Evolutionary conservation across 2,329 filamentous ascomycete genomes (phyloP), one percentile per base, ranked within the genome.

Genomic region (Aspergillus fumigatiaffinis): DNA sequence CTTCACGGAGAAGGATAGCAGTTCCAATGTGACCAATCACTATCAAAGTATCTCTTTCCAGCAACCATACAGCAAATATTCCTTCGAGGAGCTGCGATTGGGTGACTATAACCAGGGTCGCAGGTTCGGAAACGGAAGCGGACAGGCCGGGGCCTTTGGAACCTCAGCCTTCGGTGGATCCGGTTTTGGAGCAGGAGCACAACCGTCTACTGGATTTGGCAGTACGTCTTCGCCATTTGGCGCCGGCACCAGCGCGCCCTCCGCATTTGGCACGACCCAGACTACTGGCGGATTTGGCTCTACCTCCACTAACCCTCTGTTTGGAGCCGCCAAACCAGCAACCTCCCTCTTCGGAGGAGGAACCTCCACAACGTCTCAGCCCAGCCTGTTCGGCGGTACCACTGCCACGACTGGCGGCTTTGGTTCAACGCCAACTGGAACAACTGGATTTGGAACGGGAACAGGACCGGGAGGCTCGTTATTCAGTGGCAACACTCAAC

Each of bases 71-170:
- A 87, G 87, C 73, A 95, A 94, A 72, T 97, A 89, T 80, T 97
- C 93, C 9, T 85, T 90, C n/a, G 94, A 89, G 69, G 79, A 94
- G 73, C 77, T 94, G 54, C 83, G 90, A 68, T 76, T 96, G 60
- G 91, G 86, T 49, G 94, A 99, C 74, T 99, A 99, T 72, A 84
- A 87, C 58, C 89, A 92, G 73, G 92, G 92, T 52, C 87, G 92
- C 58, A 88, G 88, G 54, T 91, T 85, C 71, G 94, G 92, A 35
- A 96, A 93, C 74, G 83, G 84, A 46, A 91, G 88, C 60, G 91
- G 91, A 29, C 89, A 92, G 63, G 79, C 85, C 50, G 92, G 92
- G 57, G 90, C 89, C 7, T 97, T 97, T 73, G 93, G 92, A 20
- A 81, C 87, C 57, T 82, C 79, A 64, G 84, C 82, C 59, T 86